Evolutionary conservation across 1,139 yeast species (phyloP).

Genomic region (Waltiozyma sp.): DNA sequence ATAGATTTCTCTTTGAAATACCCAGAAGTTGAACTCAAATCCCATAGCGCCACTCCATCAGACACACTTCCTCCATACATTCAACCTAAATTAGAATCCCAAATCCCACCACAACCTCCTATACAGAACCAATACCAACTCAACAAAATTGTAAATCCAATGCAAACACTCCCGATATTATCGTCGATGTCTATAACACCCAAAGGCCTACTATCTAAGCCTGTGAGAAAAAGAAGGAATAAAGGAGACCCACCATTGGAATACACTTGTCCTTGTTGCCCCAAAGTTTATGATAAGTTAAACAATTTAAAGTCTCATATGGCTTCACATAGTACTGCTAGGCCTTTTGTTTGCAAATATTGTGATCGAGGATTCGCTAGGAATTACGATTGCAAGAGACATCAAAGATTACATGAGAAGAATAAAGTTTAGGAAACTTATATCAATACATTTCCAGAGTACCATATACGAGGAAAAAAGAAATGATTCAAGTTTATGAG

Average conservation of each 20-base stretch:
- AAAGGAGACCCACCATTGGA: not conserved
- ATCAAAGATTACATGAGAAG: slow-evolving; percentile 34
- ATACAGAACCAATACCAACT: not conserved
- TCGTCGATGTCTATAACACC: not conserved
- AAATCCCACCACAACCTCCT: not conserved
- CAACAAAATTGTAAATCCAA: too few relatives aligned
- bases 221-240: not conserved
- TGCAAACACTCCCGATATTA: too few relatives aligned
- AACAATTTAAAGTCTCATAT: slow-evolving; percentile 46
- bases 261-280: slow-evolving; percentile 22
- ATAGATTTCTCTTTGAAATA: not conserved
- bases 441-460: too few relatives aligned
- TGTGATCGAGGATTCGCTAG: slow-evolving; percentile 47
- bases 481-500: too few relatives aligned
- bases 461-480: not conserved
- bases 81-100: not conserved
- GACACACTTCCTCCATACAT: not conserved
- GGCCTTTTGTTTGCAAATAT: slow-evolving; percentile 38
- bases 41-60: not conserved
- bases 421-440: not conserved
- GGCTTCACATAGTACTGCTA: slow-evolving; percentile 44
- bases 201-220: not conserved
- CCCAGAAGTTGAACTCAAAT: not conserved
- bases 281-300: slow-evolving; percentile 40
- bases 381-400: slow-evolving; percentile 46